phyloP scores from a whole-genome alignment of 495 filamentous ascomycete genomes.

The Xylaria acuta region DNA sequence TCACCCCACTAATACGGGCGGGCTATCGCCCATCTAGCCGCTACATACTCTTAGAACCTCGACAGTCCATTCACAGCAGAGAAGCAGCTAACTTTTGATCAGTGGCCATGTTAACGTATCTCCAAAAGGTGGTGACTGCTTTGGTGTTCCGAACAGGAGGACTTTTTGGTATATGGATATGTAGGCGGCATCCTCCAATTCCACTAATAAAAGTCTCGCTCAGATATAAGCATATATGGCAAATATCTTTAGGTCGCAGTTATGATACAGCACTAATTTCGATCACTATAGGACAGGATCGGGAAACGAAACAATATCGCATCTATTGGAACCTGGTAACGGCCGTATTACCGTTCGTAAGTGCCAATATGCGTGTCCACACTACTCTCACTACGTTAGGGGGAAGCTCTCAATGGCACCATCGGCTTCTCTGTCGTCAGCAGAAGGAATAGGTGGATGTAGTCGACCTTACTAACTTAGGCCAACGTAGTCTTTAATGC shows the following conservation, averaged over 20 bases:
- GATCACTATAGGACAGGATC: conserved; percentile 58
- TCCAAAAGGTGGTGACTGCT: conserved; percentile 68
- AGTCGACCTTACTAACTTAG: neutral
- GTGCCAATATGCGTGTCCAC: neutral
- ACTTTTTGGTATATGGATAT: conserved; percentile 74
- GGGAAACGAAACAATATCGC: conserved; percentile 73
- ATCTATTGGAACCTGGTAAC: conserved; percentile 71
- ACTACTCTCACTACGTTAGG: neutral
- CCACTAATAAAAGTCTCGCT: too few species aligned
- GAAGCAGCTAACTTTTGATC: neutral
- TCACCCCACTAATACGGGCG: neutral
- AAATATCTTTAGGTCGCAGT: neutral
- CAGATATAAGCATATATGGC: neutral
- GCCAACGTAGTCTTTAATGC: conserved; percentile 62
- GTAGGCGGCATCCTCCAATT: neutral
- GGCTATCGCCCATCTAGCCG: neutral
- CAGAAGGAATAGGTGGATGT: neutral
- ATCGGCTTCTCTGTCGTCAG: neutral
- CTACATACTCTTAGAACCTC: neutral
- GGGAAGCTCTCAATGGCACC: neutral
- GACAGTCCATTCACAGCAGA: neutral
- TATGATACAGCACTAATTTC: neutral
- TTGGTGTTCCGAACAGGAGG: conserved; percentile 63
- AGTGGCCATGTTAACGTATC: conserved; percentile 69
- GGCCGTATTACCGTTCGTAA: conserved; percentile 67